Percentiles rank a stretch among this genome's conserved stretches.
These are phyloP conservation scores for Phialocephala sp. DNA, from an alignment of 2,329 filamentous ascomycete species.

Conservation along the genomic window DNA sequence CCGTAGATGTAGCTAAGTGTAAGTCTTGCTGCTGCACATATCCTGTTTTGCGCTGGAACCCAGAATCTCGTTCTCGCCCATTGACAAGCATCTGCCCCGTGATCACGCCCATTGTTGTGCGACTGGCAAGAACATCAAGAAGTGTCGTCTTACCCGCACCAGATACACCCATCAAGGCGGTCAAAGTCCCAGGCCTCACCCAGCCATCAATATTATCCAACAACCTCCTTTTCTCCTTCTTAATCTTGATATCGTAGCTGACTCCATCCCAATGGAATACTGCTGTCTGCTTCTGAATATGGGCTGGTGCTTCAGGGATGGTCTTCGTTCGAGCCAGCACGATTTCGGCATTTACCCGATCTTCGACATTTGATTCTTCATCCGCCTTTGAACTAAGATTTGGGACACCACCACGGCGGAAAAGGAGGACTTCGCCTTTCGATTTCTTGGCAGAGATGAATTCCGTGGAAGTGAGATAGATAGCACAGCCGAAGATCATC, in stretches of 20 bases:
- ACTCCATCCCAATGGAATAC: constrained; percentile 59
- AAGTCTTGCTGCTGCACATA: constrained; percentile 79
- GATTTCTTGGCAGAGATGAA: constrained; percentile 70
- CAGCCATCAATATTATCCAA: constrained; percentile 88
- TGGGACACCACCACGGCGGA: constrained; percentile 67
- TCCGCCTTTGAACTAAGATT: constrained; percentile 28
- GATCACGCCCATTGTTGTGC: constrained; percentile 88
- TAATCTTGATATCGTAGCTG: constrained; percentile 73
- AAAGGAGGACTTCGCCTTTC: constrained; percentile 79
- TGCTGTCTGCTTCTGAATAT: constrained; percentile 51
- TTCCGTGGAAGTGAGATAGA: constrained; percentile 71
- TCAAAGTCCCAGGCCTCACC: constrained; percentile 91
- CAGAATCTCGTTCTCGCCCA: constrained; percentile 71
- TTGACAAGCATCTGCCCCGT: constrained; percentile 79
- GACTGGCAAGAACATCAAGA: constrained; percentile 82
- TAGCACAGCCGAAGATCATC: constrained; percentile 62
- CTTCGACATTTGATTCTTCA: constrained; percentile 31
- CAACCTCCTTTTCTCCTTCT: constrained; percentile 74
- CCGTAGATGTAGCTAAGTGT: constrained; percentile 82
- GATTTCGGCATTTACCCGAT: constrained; percentile 47
- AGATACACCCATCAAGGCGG: constrained; percentile 75
- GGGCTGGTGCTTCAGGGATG: constrained; percentile 51
- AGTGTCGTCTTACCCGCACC: constrained; percentile 94
- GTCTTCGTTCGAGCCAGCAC: constrained; percentile 52
- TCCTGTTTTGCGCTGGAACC: constrained; percentile 90